Evolutionary conservation across 78 protist species (phyloP).

Genomic region (Anaeramoeba flamelloides): DNA sequence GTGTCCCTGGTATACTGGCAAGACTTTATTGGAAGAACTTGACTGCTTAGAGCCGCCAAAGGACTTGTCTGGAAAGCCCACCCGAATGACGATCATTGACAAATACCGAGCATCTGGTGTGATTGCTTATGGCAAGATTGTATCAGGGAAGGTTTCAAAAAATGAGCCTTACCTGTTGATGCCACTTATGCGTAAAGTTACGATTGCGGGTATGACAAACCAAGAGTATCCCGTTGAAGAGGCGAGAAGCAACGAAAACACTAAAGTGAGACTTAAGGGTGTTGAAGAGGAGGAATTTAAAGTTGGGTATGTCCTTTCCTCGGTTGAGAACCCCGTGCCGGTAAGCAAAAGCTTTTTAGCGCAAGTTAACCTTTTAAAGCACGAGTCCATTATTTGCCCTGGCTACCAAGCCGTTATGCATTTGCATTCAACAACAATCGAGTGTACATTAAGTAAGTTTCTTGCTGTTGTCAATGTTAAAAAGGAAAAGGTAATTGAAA

Average conservation of each 20-base stretch:
- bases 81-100: background rate
- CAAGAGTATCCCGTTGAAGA: background rate
- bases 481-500: background rate
- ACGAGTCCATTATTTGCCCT: background rate
- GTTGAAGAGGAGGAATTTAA: background rate
- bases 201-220: background rate
- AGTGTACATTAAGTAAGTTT: background rate
- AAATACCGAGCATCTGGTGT: background rate
- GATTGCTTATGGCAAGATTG: background rate
- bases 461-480: background rate
- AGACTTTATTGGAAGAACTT: background rate
- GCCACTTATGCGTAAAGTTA: background rate
- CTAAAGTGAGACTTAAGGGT: background rate
- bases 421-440: background rate
- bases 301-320: background rate
- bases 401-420: background rate
- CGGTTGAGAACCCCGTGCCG: background rate
- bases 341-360: background rate
- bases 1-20: background rate
- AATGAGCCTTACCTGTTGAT: background rate
- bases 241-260: background rate
- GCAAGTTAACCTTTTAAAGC: background rate
- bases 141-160: background rate
- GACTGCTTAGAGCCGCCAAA: background rate
- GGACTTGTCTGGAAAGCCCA: background rate